Evolutionary conservation across 2,329 filamentous ascomycete genomes (phyloP).

Genomic region (Colletotrichum paranaense): DNA sequence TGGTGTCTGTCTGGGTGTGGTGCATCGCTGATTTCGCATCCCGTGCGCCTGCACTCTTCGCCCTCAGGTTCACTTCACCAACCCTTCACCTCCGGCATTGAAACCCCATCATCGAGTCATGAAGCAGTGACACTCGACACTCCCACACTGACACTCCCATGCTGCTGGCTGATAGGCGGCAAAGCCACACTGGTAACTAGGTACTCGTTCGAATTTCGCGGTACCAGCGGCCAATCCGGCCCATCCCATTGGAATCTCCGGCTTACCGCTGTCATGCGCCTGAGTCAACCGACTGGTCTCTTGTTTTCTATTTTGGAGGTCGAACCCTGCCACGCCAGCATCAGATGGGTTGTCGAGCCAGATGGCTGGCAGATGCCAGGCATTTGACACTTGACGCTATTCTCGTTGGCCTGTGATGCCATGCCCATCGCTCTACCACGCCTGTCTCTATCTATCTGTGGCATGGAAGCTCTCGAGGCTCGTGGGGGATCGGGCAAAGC

Average conservation of each 20-base stretch:
- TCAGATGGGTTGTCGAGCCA: conserved; percentile 25
- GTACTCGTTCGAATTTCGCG: not conserved
- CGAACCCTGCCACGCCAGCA: not conserved
- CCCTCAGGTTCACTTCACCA: not conserved
- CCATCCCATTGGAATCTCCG: conserved; percentile 15
- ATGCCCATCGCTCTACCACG: too few species aligned
- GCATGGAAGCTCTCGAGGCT: not conserved
- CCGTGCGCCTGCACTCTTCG: not conserved
- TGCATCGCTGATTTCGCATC: conserved; percentile 1
- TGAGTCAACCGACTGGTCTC: conserved; percentile 23
- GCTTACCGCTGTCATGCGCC: conserved; percentile 28
- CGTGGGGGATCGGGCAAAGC: conserved; percentile 14
- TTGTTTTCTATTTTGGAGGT: conserved; percentile 16
- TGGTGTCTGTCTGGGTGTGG: not conserved
- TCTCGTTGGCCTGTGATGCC: not conserved
- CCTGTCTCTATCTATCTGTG: not conserved
- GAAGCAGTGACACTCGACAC: not conserved
- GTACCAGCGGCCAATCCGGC: conserved; percentile 11
- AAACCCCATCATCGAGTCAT: conserved; percentile 29
- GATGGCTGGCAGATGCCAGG: not conserved
- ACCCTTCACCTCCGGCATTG: conserved; percentile 17
- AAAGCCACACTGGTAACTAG: not conserved
- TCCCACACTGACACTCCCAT: not conserved
- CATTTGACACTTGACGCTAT: not conserved
- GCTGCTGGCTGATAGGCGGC: conserved; percentile 2